These are phyloP conservation scores for Chalaropsis thielavioides DNA, from an alignment of 2,329 filamentous ascomycete species.

Conservation along the genomic window DNA sequence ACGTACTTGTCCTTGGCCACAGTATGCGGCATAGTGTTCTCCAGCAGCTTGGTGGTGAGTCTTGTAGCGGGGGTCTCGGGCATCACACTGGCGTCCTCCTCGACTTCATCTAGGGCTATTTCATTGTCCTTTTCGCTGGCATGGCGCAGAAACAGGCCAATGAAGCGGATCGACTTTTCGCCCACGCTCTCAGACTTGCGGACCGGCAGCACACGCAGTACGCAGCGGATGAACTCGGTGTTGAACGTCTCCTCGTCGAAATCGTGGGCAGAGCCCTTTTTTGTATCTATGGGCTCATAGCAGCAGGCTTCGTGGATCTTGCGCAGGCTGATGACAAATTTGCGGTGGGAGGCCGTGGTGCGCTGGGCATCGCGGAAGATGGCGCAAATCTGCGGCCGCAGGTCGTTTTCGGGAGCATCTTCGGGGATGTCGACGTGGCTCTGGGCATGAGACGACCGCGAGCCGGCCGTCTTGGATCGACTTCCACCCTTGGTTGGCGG, in stretches of 20 bases:
- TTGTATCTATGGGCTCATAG: constrained; percentile 43
- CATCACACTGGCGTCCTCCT: constrained; percentile 54
- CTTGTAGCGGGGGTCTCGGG: constrained; percentile 74
- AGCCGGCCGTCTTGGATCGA: constrained; percentile 29
- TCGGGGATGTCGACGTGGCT: constrained; percentile 41
- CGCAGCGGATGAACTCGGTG: constrained; percentile 66
- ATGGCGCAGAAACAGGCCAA: constrained; percentile 72
- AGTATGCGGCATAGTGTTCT: constrained; percentile 59
- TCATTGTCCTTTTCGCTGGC: constrained; percentile 57
- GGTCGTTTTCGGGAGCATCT: constrained; percentile 53
- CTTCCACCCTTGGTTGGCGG: constrained; percentile 32
- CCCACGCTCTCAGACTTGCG: constrained; percentile 86
- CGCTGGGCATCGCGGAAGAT: constrained; percentile 74
- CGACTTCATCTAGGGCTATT: constrained; percentile 46
- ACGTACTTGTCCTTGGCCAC: constrained; percentile 84
- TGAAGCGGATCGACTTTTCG: constrained; percentile 71
- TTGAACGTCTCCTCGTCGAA: constrained; percentile 83
- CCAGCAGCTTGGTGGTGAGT: constrained; percentile 60
- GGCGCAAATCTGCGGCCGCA: constrained; percentile 59
- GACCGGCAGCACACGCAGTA: constrained; percentile 67
- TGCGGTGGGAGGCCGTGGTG: constrained; percentile 78
- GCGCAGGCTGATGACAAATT: constrained; percentile 71
- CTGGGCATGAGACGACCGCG: constrained; percentile 30
- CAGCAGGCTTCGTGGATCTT: constrained; percentile 83
- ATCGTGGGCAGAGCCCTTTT: constrained; percentile 42